Conservation (phyloP, 208 protist species). For the Acanthamoeba rhysodes region DNA sequence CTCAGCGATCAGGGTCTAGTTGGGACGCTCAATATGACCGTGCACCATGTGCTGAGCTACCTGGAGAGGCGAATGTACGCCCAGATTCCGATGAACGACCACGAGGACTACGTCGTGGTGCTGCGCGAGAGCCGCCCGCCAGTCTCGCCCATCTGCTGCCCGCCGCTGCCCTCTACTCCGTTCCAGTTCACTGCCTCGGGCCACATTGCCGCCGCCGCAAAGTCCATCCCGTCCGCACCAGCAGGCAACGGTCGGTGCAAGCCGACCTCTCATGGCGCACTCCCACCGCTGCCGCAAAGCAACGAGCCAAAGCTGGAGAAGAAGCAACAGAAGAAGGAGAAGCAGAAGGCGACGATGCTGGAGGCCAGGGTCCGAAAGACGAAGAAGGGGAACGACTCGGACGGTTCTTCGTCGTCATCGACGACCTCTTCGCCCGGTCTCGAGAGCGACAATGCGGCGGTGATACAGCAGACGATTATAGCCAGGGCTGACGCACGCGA, state of each 20-base stretch:
- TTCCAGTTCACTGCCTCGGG: background rate
- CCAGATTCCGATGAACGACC: background rate
- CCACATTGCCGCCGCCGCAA: background rate
- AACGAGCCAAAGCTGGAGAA: background rate
- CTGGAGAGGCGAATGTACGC: conserved; percentile 11
- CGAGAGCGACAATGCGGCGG: background rate
- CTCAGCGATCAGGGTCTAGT: background rate
- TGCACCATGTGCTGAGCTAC: background rate
- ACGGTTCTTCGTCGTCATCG: background rate
- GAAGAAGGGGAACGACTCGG: background rate
- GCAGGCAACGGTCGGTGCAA: background rate
- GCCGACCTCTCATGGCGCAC: too few relatives aligned
- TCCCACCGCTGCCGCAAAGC: background rate
- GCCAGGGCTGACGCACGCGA: background rate
- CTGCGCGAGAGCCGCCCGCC: background rate
- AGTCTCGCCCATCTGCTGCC: background rate
- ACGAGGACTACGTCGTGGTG: background rate
- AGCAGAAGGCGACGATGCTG: background rate
- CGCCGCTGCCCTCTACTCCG: background rate
- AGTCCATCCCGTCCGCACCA: background rate
- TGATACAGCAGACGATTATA: background rate
- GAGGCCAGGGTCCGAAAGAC: background rate
- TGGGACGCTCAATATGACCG: background rate
- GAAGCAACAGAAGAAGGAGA: background rate
- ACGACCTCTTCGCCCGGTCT: background rate